Base-by-base conservation (phyloP, 495 filamentous ascomycete genomes). In the Penicillium cataractarum region DNA sequence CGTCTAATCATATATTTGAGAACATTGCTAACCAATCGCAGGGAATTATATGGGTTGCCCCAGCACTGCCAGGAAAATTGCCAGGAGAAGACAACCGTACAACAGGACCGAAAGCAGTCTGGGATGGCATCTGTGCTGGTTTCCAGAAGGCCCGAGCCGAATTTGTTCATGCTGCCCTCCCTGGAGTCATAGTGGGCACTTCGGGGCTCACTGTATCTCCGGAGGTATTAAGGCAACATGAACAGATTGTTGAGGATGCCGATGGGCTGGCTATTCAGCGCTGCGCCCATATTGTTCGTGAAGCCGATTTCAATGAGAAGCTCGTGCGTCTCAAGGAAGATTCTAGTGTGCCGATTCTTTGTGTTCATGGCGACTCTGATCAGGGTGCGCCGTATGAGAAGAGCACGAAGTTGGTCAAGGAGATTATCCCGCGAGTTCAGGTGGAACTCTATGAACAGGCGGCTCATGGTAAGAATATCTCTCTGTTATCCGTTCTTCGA, bases 221-320 rank as follows among this genome's bases (percentile, higher is more conserved):
- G 2, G 58, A 22, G 21, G 21, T 37, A 21, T 48, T 63, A 27
- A 39, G n/a, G 3, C 58, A 51, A n/a, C 44, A 54, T 49, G 57
- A 65, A 39, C 31, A 19, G 13, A 65, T 65, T 8, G 57, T 62
- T 13, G 58, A 55, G 46, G 33, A 31, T 24, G 58, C 62, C 21
- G 62, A 64, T 51, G 44, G 19, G 6, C 31, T 64, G 19, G 62
- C 62, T 21, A 62, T 64, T 12, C 57, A 64, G 37, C 29, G 57
- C 37, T 64, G 62, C 17, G 57, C 58, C 8, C 57, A 48, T 17
- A 52, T 55, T 42, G 61, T 64, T 1, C 53, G 42, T 6, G 13
- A 44, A 1, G 24, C 32, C 24, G 57, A 63, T 46, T 65, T 65
- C 21, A 46, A 29, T 3, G 59, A 55, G 17, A 48, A 65, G 12